These are phyloP conservation scores for Eimeria tenella DNA, from an alignment of 169 alveolate genomes.

Conservation along the genomic window DNA sequence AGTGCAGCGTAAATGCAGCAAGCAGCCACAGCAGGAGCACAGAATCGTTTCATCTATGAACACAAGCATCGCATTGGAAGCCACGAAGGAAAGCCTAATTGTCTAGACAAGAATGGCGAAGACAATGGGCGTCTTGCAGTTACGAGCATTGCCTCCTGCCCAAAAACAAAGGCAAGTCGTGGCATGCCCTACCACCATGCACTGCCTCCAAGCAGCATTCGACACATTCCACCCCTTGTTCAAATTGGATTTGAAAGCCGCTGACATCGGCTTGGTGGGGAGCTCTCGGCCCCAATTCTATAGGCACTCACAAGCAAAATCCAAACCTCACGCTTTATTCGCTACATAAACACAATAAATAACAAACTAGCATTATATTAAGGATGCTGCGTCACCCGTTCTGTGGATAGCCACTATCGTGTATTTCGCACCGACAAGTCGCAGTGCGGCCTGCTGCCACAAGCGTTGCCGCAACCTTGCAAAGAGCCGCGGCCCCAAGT, in stretches of 20 bases:
- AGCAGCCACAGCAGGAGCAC: conserved; percentile 53
- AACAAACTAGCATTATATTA: too few relatives aligned
- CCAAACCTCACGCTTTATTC: neutral
- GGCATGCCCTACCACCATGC: neutral
- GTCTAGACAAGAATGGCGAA: too few relatives aligned
- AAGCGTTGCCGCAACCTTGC: conserved; percentile 19
- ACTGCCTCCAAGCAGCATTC: conserved; percentile 38
- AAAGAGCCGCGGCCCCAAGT: conserved; percentile 67
- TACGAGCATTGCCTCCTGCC: too few relatives aligned
- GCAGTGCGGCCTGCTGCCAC: conserved; percentile 69
- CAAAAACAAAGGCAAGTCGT: too few relatives aligned
- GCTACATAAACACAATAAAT: neutral
- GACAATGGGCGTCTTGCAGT: too few relatives aligned
- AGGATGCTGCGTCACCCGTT: neutral
- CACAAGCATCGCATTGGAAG: neutral
- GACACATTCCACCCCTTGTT: neutral
- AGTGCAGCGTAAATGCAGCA: conserved; percentile 32
- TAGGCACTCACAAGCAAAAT: neutral
- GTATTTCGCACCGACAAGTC: conserved; percentile 35
- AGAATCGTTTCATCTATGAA: conserved; percentile 3
- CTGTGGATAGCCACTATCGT: too few relatives aligned
- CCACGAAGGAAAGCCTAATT: too few relatives aligned
- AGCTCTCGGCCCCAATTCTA: conserved; percentile 45
- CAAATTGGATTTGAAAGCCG: neutral
- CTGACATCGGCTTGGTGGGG: neutral